Evolutionary conservation across 2,329 filamentous ascomycete species (phyloP), one percentile per base, ranked within the genome.

Genomic region (Penicillium aurantiogriseum): DNA sequence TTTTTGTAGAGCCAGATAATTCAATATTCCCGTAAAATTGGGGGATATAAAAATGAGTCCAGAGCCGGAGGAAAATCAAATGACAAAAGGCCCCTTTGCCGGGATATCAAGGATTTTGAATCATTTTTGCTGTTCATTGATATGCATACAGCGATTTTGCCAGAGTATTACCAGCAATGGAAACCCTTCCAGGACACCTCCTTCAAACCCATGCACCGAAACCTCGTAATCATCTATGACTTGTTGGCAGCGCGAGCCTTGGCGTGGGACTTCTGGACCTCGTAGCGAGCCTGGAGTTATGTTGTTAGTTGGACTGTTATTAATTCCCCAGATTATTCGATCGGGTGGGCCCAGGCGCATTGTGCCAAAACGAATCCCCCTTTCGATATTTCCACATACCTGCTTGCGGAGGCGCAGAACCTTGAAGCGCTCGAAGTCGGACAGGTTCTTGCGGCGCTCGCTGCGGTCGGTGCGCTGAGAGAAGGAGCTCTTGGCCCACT

Each of bases 361-460:
- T 7, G 25, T 21, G 45, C 54, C 35, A 27, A 8, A n/a, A 29
- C 48, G 17, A 21, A 56, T 31, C 27, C 21, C 39, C 33, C 13
- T 8, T 36, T 25, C 21, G 5, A 39, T 59, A 39, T 61, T 47
- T 49, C 59, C 54, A 83, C 85, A 69, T 77, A 92, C 91, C 89
- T 97, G 92, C 88, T 99, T 99, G 89, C 93, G 95, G 83, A 97
- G 85, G 81, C 93, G 89, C 87, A 97, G 85, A 74, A 97, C 94
- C 90, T 99, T 97, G 91, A 97, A 99, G 80, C 94, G 89, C 85
- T 99, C 94, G 78, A 99, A 99, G 86, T 99, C 94, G 81, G 88
- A 95, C 70, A 99, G 85, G 75, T 87, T 86, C 83, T 89, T 89
- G 85, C 94, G 90, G 83, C 91, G 89, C 81, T 90, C 85, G 73